A percentile compares a stretch with the other conserved stretches of the same genome.
These are phyloP conservation scores for Funneliformis caledonium DNA, from an alignment of 371 early-diverging fungal species.

Conservation along the genomic window DNA sequence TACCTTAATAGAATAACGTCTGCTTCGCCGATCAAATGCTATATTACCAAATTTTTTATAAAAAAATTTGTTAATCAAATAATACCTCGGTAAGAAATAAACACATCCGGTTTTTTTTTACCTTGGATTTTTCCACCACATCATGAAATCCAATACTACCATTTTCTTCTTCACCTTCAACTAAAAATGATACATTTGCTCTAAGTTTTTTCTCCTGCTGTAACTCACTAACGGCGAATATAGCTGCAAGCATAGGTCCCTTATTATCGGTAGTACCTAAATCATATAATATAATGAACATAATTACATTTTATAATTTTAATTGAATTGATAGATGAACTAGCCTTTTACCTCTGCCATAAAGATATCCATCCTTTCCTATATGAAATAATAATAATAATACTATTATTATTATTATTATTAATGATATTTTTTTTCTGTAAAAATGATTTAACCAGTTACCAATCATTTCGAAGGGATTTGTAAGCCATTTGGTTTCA, in stretches of 20 bases:
- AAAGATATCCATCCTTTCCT: conserved; percentile 75
- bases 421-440: no score
- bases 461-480: conserved; percentile 61
- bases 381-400: conserved; percentile 19
- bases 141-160: conserved; percentile 74
- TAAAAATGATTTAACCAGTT: not conserved
- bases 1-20: conserved; percentile 76
- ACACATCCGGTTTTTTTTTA: conserved; percentile 14
- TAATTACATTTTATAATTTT: not conserved
- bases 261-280: conserved; percentile 76
- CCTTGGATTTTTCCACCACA: conserved; percentile 62
- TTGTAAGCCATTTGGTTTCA: conserved; percentile 60
- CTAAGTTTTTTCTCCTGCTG: conserved; percentile 62
- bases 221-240: conserved; percentile 80
- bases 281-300: not conserved
- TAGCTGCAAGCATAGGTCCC: conserved; percentile 78
- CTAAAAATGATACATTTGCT: conserved; percentile 76
- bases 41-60: conserved; percentile 17
- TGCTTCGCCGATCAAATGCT: conserved; percentile 64
- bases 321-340: not conserved
- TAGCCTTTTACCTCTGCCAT: conserved; percentile 65
- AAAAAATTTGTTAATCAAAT: not conserved
- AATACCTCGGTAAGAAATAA: not conserved
- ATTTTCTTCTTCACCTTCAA: conserved; percentile 88
- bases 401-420: not conserved